Conservation (phyloP, 306 rosid genomes). For the Prinsepia uniflora region DNA sequence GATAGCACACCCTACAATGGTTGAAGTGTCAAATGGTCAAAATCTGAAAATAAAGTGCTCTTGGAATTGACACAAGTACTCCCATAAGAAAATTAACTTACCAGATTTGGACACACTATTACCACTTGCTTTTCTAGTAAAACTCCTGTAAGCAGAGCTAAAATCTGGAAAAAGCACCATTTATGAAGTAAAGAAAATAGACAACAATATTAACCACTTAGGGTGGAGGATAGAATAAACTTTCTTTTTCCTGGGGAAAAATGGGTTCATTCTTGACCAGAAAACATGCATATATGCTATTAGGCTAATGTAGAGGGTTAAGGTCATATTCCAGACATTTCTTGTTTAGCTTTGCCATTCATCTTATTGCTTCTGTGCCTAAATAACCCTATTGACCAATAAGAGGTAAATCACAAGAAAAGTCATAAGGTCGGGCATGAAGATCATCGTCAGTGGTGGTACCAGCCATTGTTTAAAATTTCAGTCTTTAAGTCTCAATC, state of each 20-base stretch:
- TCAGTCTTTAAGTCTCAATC: background rate
- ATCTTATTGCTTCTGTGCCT: background rate
- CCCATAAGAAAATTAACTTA: slow-evolving; percentile 32
- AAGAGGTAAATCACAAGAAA: background rate
- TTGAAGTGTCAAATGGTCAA: slow-evolving; percentile 35
- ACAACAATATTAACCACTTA: background rate
- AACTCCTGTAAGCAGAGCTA: slow-evolving; percentile 69
- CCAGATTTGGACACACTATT: slow-evolving; percentile 71
- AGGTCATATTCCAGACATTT: background rate
- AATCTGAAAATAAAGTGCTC: slow-evolving; percentile 12
- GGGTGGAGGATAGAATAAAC: background rate
- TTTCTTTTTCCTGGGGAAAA: background rate
- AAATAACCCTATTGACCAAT: background rate
- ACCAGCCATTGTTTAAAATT: background rate
- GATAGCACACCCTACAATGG: slow-evolving; percentile 81
- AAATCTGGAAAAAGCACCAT: slow-evolving; percentile 50
- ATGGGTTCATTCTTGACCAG: background rate
- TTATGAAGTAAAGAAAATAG: slow-evolving; percentile 12
- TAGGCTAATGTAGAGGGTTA: background rate
- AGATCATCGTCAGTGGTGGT: background rate
- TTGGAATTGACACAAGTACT: slow-evolving; percentile 1
- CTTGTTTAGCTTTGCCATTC: background rate
- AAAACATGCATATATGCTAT: background rate
- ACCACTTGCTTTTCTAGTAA: slow-evolving; percentile 86
- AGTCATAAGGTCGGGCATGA: background rate